A percentile compares a stretch with the other conserved stretches of the same genome.
Conservation (phyloP, 495 filamentous ascomycete species). For the Staphylotrichum longicolle region DNA sequence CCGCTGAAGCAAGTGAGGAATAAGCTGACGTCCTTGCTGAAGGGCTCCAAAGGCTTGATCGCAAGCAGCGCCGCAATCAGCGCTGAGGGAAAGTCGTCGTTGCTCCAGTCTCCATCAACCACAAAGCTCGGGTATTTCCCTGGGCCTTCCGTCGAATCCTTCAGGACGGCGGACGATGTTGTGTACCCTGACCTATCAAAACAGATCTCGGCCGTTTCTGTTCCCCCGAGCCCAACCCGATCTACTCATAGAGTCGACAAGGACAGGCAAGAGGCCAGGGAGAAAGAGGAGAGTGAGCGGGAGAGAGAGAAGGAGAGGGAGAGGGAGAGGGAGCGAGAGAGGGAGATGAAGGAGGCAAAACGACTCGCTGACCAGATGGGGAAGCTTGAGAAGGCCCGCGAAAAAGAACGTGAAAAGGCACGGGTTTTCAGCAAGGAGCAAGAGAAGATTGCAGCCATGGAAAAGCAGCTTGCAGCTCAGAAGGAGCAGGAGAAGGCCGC, state of each 20-base stretch:
- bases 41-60: slow-evolving; percentile 78
- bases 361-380: slow-evolving; percentile 53
- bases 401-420: slow-evolving; percentile 62
- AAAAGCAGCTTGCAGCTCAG: slow-evolving; percentile 43
- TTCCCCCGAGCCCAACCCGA: slow-evolving; percentile 40
- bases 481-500: slow-evolving; percentile 42
- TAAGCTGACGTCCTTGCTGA: slow-evolving; percentile 81
- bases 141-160: slow-evolving; percentile 40
- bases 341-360: slow-evolving; percentile 43
- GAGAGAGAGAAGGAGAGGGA: slow-evolving; percentile 59
- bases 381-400: slow-evolving; percentile 53
- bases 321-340: slow-evolving; percentile 35
- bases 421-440: slow-evolving; percentile 62
- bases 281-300: slow-evolving; percentile 60
- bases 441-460: slow-evolving; percentile 51
- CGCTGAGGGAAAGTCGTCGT: slow-evolving; percentile 65
- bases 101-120: slow-evolving; percentile 45
- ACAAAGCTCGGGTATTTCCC: slow-evolving; percentile 37
- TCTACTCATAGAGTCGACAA: slow-evolving; percentile 62
- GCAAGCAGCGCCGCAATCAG: slow-evolving; percentile 75
- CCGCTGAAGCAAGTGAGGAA: slow-evolving; percentile 85
- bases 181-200: slow-evolving; percentile 48
- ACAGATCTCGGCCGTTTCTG: slow-evolving; percentile 31
- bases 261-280: slow-evolving; percentile 61
- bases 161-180: slow-evolving; percentile 36